phyloP scores from a whole-genome alignment of 2,329 filamentous ascomycete species.

The Penicillium sp. region DNA sequence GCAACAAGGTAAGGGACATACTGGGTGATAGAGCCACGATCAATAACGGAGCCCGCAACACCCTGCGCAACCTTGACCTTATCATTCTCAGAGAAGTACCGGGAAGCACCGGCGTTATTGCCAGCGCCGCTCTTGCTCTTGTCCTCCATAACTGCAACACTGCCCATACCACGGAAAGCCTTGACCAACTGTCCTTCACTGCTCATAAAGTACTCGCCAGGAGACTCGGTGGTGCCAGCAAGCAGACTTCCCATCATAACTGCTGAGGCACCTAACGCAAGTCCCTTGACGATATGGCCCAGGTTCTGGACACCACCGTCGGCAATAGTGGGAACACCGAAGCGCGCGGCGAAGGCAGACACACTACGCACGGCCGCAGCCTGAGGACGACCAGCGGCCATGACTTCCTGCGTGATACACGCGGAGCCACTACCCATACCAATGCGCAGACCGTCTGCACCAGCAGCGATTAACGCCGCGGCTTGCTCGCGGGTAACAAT shows the following conservation, averaged over 20 bases:
- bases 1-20: slow-evolving; percentile 95
- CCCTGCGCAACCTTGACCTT: slow-evolving; percentile 93
- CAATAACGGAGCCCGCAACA: slow-evolving; percentile 69
- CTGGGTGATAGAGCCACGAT: slow-evolving; percentile 75
- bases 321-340: slow-evolving; percentile 95
- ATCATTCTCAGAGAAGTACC: slow-evolving; percentile 98
- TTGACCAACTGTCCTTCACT: slow-evolving; percentile 97
- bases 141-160: slow-evolving; percentile 99
- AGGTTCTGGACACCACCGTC: slow-evolving; percentile 98
- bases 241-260: slow-evolving; percentile 99
- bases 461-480: slow-evolving; percentile 83
- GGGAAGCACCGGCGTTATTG: slow-evolving; percentile 91
- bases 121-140: slow-evolving; percentile 76
- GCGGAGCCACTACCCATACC: slow-evolving; percentile 98
- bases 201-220: slow-evolving; percentile 93
- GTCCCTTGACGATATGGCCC: slow-evolving; percentile 97
- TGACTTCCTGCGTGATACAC: slow-evolving; percentile 99
- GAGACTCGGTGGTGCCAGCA: slow-evolving; percentile 94
- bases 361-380: slow-evolving; percentile 90
- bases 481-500: slow-evolving; percentile 97
- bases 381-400: slow-evolving; percentile 96
- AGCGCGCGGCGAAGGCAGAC: slow-evolving; percentile 80
- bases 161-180: slow-evolving; percentile 98
- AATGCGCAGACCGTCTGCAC: slow-evolving; percentile 93
- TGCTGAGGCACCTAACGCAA: slow-evolving; percentile 87